These are phyloP conservation scores for Ophiocordyceps australis DNA, from an alignment of 2,329 filamentous ascomycete species.

Conservation along the genomic window DNA sequence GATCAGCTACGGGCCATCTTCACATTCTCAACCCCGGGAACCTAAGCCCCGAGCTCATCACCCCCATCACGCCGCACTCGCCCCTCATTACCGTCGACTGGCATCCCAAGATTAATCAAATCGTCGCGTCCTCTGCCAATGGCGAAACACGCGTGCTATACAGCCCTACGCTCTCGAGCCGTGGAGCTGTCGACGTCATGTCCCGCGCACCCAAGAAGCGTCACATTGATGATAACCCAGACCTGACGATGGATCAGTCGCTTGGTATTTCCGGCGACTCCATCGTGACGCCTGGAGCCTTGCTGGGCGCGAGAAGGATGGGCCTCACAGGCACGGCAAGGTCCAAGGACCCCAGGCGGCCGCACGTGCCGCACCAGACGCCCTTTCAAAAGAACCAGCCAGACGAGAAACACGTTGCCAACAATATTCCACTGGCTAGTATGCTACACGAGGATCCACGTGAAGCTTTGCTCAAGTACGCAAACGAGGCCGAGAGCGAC, in stretches of 20 bases:
- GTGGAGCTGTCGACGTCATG: conserved; percentile 78
- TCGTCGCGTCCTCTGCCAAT: conserved; percentile 84
- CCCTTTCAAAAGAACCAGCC: conserved; percentile 84
- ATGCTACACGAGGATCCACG: conserved; percentile 95
- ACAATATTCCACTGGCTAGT: conserved; percentile 73
- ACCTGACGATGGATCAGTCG: conserved; percentile 67
- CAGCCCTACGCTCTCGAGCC: conserved; percentile 63
- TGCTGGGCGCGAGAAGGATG: conserved; percentile 31
- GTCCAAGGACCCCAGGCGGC: conserved; percentile 61
- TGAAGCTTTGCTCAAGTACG: conserved; percentile 88
- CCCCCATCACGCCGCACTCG: conserved; percentile 71
- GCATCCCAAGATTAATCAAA: conserved; percentile 93
- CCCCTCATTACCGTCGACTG: conserved; percentile 73
- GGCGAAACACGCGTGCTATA: conserved; percentile 81
- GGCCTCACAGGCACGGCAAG: conserved; percentile 65
- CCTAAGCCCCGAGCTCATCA: conserved; percentile 65
- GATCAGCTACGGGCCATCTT: conserved; percentile 68
- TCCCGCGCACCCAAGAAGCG: conserved; percentile 85
- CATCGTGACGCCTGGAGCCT: conserved; percentile 52
- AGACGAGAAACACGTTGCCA: conserved; percentile 73
- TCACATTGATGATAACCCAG: conserved; percentile 85
- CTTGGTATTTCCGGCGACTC: conserved; percentile 69
- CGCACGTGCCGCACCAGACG: conserved; percentile 69
- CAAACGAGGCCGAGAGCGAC: conserved; percentile 79
- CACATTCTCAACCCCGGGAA: conserved; percentile 92